Conservation (phyloP, 2,329 filamentous ascomycete genomes). For the Ophioceras dolichostomum region DNA sequence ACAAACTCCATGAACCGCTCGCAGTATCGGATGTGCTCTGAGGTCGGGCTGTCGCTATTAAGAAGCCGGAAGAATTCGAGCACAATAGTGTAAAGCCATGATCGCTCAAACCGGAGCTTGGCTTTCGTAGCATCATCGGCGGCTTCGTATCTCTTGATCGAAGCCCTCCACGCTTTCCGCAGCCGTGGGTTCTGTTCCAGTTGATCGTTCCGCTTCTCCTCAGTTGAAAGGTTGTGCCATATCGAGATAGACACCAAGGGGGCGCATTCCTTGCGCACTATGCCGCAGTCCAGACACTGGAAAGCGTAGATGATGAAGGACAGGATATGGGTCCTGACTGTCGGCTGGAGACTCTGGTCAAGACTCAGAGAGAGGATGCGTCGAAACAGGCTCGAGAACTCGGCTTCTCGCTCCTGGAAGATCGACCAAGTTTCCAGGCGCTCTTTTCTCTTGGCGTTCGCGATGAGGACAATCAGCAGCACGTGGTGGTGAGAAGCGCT, state of each 20-base stretch:
- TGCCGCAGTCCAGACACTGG: conserved; percentile 77
- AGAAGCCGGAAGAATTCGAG: conserved; percentile 71
- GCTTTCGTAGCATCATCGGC: conserved; percentile 71
- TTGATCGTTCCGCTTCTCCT: conserved; percentile 58
- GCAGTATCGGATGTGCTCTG: conserved; percentile 65
- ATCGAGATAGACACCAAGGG: conserved; percentile 88
- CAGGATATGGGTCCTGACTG: conserved; percentile 70
- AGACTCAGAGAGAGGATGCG: conserved; percentile 80
- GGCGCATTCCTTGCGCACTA: conserved; percentile 92
- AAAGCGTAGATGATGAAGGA: conserved; percentile 86
- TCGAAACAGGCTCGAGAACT: conserved; percentile 83
- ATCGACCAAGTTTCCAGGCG: conserved; percentile 78
- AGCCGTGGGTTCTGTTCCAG: conserved; percentile 64
- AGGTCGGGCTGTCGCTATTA: conserved; percentile 32
- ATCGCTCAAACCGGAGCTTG: conserved; percentile 76
- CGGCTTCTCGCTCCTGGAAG: conserved; percentile 63
- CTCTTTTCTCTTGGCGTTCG: conserved; percentile 81
- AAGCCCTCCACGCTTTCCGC: conserved; percentile 82
- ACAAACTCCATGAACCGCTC: conserved; percentile 90
- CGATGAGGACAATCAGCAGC: conserved; percentile 71
- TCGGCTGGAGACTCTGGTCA: conserved; percentile 51
- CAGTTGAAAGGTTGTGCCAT: conserved; percentile 85
- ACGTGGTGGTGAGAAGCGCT: conserved; percentile 88
- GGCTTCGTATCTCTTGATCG: conserved; percentile 74
- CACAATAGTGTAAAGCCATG: conserved; percentile 81